Percentiles rank a stretch among this genome's conserved stretches.
Evolutionary conservation across 805 yeast species (phyloP).

Genomic region (Hanseniaspora mollemarum): DNA sequence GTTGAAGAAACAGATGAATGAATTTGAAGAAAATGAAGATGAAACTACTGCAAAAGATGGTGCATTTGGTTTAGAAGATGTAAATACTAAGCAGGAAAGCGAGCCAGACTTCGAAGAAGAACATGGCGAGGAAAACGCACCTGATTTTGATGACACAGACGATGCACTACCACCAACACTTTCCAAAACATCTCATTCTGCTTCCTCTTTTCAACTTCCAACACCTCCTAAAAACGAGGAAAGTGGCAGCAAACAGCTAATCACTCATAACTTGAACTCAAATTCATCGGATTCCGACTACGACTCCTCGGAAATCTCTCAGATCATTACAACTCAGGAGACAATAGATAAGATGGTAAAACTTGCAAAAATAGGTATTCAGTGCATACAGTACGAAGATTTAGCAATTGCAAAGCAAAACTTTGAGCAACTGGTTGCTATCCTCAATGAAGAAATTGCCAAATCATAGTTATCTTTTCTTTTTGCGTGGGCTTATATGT

Average conservation of each 20-base stretch:
- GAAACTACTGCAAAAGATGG: not conserved
- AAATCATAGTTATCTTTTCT: not conserved
- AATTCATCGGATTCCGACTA: slow-evolving; percentile 4
- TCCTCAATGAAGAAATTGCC: not conserved
- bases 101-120: not conserved
- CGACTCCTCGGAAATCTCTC: slow-evolving; percentile 11
- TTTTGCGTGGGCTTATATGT: too few species aligned
- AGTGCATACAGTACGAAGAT: slow-evolving; percentile 15
- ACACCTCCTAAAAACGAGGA: slow-evolving; percentile 15
- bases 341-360: slow-evolving; percentile 14
- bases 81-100: not conserved
- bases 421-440: not conserved
- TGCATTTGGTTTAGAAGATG: not conserved
- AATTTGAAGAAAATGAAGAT: slow-evolving; percentile 1
- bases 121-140: slow-evolving; percentile 10
- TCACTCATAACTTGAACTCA: not conserved
- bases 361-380: slow-evolving; percentile 12
- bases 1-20: not conserved
- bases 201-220: slow-evolving; percentile 6
- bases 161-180: not conserved
- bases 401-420: slow-evolving; percentile 6
- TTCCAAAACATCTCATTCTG: not conserved
- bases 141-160: slow-evolving; percentile 3
- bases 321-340: slow-evolving; percentile 10
- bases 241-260: slow-evolving; percentile 1